A percentile compares a stretch with the other conserved stretches of the same genome.
Conservation (phyloP, 257 asterid species). For the Penstemon barbatus region DNA sequence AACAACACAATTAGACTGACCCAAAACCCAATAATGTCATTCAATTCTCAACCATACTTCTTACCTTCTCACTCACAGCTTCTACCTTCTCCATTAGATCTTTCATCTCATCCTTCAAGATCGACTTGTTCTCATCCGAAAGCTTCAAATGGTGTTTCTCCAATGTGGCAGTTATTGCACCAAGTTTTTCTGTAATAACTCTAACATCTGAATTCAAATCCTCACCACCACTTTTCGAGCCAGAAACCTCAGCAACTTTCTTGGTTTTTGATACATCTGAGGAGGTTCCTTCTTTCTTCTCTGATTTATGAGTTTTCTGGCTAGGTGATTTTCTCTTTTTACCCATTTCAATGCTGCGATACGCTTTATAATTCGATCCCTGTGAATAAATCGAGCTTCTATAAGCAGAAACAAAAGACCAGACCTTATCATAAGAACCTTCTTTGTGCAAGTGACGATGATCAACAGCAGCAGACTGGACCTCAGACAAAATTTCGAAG, state of each 20-base stretch:
- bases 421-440: constrained; percentile 38
- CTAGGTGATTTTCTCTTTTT: constrained; percentile 40
- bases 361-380: neutral
- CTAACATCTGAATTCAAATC: constrained; percentile 34
- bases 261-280: constrained; percentile 28
- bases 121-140: constrained; percentile 31
- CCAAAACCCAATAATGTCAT: no score
- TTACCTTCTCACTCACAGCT: constrained; percentile 1
- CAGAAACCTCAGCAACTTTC: constrained; percentile 34
- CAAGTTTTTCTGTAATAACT: constrained; percentile 31
- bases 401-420: constrained; percentile 49
- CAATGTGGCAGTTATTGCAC: constrained; percentile 34
- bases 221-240: neutral
- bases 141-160: constrained; percentile 35
- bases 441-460: constrained; percentile 36
- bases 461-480: constrained; percentile 49
- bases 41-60: neutral
- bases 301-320: neutral
- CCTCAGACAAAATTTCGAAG: constrained; percentile 39
- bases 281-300: neutral
- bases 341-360: constrained; percentile 27
- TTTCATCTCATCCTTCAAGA: constrained; percentile 39
- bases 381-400: constrained; percentile 38
- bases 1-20: no score
- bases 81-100: constrained; percentile 40